Evolutionary conservation across 192 early-diverging fungal species (phyloP).

Genomic region (Coemansia sp.): DNA sequence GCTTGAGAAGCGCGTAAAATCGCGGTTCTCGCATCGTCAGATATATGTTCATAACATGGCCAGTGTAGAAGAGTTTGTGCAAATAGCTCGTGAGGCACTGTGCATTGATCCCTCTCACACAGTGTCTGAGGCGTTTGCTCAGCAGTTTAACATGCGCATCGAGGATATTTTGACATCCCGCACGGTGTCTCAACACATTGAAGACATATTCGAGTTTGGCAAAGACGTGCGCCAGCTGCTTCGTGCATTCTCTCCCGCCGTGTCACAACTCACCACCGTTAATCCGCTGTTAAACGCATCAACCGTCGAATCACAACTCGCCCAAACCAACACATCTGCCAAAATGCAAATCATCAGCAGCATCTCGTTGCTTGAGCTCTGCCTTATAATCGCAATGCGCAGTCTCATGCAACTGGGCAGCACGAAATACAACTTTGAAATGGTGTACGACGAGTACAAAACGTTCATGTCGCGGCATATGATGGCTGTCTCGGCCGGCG

Average conservation of each 20-base stretch:
- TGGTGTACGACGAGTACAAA: constrained; percentile 91
- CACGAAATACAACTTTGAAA: constrained; percentile 86
- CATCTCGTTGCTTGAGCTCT: constrained; percentile 79
- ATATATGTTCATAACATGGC: constrained; percentile 67
- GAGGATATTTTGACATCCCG: constrained; percentile 21
- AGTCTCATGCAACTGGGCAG: constrained; percentile 66
- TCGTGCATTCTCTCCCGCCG: constrained; percentile 19
- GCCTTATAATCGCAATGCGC: constrained; percentile 76
- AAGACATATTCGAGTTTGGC: constrained; percentile 29
- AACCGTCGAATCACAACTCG: constrained; percentile 40
- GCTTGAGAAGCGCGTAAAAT: constrained; percentile 93
- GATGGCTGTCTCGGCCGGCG: constrained; percentile 44
- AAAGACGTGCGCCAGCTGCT: constrained; percentile 43
- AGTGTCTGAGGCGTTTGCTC: constrained; percentile 24
- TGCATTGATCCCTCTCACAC: constrained; percentile 11
- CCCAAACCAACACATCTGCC: constrained; percentile 20
- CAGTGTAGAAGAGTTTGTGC: constrained; percentile 59
- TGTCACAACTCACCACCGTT: constrained; percentile 7
- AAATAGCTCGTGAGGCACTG: constrained; percentile 60
- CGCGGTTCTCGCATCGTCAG: constrained; percentile 86
- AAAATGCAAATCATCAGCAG: constrained; percentile 41
- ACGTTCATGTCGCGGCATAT: constrained; percentile 71
- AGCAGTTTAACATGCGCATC: constrained; percentile 54
- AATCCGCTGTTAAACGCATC: constrained; percentile 9
- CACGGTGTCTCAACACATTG: constrained; percentile 15